Conservation (phyloP, 495 filamentous ascomycete genomes). For the Neurospora cerealis region DNA sequence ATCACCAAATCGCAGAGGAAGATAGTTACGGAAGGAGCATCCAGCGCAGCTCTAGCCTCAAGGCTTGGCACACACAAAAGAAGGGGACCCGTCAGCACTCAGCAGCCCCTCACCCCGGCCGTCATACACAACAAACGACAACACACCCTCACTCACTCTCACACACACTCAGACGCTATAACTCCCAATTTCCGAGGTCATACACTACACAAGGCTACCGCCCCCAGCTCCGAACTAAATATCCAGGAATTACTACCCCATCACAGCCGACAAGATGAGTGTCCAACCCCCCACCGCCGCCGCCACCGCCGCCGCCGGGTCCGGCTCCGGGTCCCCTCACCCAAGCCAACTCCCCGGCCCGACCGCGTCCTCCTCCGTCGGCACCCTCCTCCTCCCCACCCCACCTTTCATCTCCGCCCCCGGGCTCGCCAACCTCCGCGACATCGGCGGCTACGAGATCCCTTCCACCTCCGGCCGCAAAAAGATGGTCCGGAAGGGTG, state of each 20-base stretch:
- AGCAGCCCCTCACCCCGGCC: background rate
- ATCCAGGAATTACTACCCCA: background rate
- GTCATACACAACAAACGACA: background rate
- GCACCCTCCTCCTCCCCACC: conserved; percentile 15
- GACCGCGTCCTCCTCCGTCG: background rate
- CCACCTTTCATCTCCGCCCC: conserved; percentile 43
- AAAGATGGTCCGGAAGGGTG: conserved; percentile 32
- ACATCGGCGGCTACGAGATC: conserved; percentile 45
- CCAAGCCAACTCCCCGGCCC: background rate
- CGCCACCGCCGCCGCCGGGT: background rate
- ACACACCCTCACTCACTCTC: background rate
- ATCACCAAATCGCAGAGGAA: background rate
- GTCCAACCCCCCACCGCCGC: background rate
- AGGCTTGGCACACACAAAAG: background rate
- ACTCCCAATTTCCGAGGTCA: background rate
- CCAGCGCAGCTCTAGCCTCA: background rate
- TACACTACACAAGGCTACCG: too few species aligned
- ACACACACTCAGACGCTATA: background rate
- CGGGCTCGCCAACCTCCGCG: conserved; percentile 50
- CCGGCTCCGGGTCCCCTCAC: background rate
- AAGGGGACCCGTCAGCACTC: background rate
- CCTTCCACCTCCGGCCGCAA: conserved; percentile 1
- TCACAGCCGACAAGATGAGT: background rate
- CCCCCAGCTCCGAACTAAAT: background rate
- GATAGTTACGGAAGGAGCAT: background rate